These are phyloP conservation scores for Pinus albicaulis DNA, from an alignment of 75 land plant species.

Conservation along the genomic window DNA sequence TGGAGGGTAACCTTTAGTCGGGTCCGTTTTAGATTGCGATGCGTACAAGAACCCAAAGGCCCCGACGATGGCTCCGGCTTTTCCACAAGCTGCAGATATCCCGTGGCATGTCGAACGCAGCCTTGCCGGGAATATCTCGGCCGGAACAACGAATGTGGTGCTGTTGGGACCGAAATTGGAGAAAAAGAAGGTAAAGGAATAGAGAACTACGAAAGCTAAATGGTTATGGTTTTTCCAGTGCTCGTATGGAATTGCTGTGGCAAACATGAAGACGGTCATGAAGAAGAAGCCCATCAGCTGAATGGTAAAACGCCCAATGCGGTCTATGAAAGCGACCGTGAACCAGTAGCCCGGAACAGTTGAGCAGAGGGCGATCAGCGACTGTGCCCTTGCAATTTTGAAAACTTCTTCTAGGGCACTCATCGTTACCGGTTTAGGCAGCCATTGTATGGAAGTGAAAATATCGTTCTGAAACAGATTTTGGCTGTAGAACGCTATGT, in stretches of 20 bases:
- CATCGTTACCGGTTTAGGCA: conserved; percentile 23
- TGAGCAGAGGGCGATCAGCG: conserved; percentile 58
- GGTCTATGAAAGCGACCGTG: conserved; percentile 51
- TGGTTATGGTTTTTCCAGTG: conserved; percentile 20
- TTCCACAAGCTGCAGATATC: conserved; percentile 36
- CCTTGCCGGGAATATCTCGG: conserved; percentile 46
- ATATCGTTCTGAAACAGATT: conserved; percentile 57
- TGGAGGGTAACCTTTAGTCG: conserved; percentile 20
- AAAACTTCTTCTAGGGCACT: conserved; percentile 54
- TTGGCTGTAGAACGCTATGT: conserved; percentile 46
- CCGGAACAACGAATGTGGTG: conserved; percentile 38
- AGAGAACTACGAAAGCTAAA: conserved; percentile 51
- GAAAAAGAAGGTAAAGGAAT: conserved; percentile 39
- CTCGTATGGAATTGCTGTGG: conserved; percentile 54
- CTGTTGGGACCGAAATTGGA: conserved; percentile 32
- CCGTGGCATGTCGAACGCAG: conserved; percentile 44
- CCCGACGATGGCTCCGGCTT: conserved; percentile 37
- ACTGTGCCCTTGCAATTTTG: conserved; percentile 39
- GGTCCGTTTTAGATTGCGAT: conserved; percentile 22
- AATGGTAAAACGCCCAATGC: conserved; percentile 46
- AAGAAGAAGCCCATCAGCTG: conserved; percentile 67
- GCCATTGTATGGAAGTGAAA: conserved; percentile 40
- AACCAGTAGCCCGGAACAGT: conserved; percentile 73
- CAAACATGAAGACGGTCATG: conserved; percentile 81
- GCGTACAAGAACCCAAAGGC: conserved; percentile 57